These are phyloP conservation scores for Trypanosoma grayi DNA, from an alignment of 208 protist genomes.

Conservation along the genomic window DNA sequence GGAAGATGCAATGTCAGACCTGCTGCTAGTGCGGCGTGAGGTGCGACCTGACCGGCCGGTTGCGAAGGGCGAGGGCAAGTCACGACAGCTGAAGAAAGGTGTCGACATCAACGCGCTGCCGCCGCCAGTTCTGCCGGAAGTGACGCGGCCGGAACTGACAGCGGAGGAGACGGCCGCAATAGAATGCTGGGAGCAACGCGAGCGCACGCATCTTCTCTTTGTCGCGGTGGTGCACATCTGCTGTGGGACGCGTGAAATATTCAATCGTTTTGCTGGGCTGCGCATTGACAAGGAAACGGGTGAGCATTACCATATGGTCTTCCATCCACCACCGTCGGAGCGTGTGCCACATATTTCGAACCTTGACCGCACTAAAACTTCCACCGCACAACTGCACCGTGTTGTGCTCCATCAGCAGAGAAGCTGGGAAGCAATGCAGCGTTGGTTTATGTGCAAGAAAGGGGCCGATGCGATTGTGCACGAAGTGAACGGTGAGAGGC, in stretches of 20 bases:
- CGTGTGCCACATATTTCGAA: slow-evolving; percentile 66
- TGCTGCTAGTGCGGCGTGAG: slow-evolving; percentile 20
- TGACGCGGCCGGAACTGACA: slow-evolving; percentile 39
- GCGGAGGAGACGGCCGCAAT: slow-evolving; percentile 47
- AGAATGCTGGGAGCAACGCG: slow-evolving; percentile 31
- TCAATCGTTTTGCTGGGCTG: slow-evolving; percentile 76
- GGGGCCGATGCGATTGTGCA: slow-evolving; percentile 38
- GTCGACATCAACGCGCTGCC: slow-evolving; percentile 64
- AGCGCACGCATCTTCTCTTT: slow-evolving; percentile 32
- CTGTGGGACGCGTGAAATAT: slow-evolving; percentile 65
- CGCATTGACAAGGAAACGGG: slow-evolving; percentile 77
- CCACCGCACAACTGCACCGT: slow-evolving; percentile 68
- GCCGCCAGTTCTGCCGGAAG: slow-evolving; percentile 65
- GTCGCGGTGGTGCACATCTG: slow-evolving; percentile 59
- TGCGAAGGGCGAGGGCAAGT: slow-evolving; percentile 53
- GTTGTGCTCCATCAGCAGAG: slow-evolving; percentile 59
- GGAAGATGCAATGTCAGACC: not conserved
- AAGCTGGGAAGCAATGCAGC: slow-evolving; percentile 46
- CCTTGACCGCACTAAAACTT: slow-evolving; percentile 54
- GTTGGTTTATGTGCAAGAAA: slow-evolving; percentile 38
- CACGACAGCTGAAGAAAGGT: slow-evolving; percentile 38
- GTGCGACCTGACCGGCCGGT: slow-evolving; percentile 27
- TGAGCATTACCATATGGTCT: slow-evolving; percentile 80
- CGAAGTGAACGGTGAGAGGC: slow-evolving; percentile 51
- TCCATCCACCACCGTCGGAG: slow-evolving; percentile 65